Evolutionary conservation across 2,329 filamentous ascomycete species (phyloP).

Genomic region (Xylaria arbuscula): DNA sequence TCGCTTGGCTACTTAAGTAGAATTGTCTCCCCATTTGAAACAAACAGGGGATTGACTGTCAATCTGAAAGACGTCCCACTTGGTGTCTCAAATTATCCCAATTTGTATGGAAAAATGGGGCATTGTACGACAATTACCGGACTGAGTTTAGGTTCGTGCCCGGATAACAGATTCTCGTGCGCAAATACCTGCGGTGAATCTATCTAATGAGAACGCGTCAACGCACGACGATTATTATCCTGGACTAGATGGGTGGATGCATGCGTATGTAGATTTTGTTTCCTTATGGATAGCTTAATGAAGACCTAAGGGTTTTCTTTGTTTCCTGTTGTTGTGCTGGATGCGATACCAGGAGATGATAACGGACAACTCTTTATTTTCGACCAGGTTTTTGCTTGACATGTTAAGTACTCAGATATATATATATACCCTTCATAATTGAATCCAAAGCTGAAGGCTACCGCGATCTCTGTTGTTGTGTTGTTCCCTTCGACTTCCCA

Average conservation of each 20-base stretch:
- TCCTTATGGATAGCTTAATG: not conserved
- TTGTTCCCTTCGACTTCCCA: not conserved
- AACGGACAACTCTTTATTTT: slow-evolving; percentile 5
- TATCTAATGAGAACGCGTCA: slow-evolving; percentile 38
- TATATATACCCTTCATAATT: not conserved
- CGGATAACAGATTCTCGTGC: too few species aligned
- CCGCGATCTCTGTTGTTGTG: not conserved
- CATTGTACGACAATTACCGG: too few species aligned
- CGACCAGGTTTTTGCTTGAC: not conserved
- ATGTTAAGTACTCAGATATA: not conserved
- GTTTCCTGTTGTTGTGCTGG: not conserved
- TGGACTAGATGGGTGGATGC: not conserved
- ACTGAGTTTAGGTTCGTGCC: too few species aligned
- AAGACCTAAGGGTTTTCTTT: not conserved
- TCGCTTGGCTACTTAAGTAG: too few species aligned
- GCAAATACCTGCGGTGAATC: too few species aligned
- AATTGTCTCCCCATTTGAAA: too few species aligned
- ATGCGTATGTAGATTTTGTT: not conserved
- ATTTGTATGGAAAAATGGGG: too few species aligned
- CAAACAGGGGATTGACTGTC: too few species aligned
- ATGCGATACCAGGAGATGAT: not conserved
- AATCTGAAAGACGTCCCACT: too few species aligned
- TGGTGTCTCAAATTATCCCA: too few species aligned
- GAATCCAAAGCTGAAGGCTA: not conserved
- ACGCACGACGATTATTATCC: slow-evolving; percentile 35